Evolutionary conservation across 306 rosid species (phyloP).

Genomic region (Castanospermum australe): DNA sequence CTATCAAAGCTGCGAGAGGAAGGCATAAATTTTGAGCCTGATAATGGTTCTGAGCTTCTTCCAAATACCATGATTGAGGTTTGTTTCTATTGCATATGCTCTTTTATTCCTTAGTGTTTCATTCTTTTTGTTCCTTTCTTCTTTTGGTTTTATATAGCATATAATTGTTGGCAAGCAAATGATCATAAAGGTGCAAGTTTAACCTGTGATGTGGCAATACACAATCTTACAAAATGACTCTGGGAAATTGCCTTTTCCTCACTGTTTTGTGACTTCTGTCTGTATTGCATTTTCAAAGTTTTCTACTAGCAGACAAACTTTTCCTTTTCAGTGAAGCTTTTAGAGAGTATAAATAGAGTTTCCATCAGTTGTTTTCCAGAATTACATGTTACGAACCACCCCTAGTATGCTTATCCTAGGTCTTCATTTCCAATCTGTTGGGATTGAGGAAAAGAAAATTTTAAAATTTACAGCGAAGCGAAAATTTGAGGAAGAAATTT

Average conservation of each 20-base stretch:
- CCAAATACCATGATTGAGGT: slow-evolving; percentile 77
- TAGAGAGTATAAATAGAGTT: slow-evolving; percentile 9
- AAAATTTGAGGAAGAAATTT: background rate
- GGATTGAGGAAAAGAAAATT: background rate
- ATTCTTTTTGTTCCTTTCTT: slow-evolving; percentile 27
- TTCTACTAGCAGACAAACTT: background rate
- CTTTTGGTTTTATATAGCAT: slow-evolving; percentile 18
- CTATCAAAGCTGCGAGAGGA: slow-evolving; percentile 72
- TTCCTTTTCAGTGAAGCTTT: slow-evolving; percentile 7
- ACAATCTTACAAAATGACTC: background rate
- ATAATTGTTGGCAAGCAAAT: background rate
- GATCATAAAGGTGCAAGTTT: background rate
- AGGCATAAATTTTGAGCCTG: slow-evolving; percentile 78
- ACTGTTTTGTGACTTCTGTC: background rate
- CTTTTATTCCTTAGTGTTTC: slow-evolving; percentile 12
- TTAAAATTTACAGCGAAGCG: background rate
- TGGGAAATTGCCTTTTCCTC: slow-evolving; percentile 7
- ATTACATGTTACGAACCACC: background rate
- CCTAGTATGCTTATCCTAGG: background rate
- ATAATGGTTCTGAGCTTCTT: slow-evolving; percentile 91
- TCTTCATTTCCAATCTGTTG: background rate
- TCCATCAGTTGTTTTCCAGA: background rate
- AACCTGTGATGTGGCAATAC: slow-evolving; percentile 1
- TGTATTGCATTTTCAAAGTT: slow-evolving; percentile 1
- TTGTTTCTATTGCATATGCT: slow-evolving; percentile 17